phyloP scores from a whole-genome alignment of 2,329 filamentous ascomycete species.

The Blastomyces parvus region DNA sequence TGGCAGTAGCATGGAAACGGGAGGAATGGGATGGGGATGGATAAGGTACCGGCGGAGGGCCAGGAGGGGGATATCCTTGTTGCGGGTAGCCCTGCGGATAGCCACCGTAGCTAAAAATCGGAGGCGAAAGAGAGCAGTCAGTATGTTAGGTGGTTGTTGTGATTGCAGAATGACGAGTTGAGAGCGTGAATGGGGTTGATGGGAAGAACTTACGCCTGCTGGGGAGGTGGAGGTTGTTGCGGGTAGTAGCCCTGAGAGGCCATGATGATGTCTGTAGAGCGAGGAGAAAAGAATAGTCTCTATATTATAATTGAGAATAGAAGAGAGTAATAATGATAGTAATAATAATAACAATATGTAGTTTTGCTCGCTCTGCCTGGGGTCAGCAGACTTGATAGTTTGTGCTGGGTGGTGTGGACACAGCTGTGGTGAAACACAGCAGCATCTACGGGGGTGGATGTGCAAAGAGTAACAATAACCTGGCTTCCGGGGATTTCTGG shows the following conservation, averaged over 20 bases:
- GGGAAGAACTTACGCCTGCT: constrained; percentile 12
- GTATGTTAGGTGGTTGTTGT: not conserved
- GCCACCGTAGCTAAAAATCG: constrained; percentile 11
- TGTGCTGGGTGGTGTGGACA: too few species aligned
- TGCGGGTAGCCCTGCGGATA: constrained; percentile 20
- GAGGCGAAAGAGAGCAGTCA: not conserved
- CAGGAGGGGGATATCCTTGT: constrained; percentile 23
- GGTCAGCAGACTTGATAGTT: too few species aligned
- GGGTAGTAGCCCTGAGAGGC: constrained; percentile 35
- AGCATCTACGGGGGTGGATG: too few species aligned
- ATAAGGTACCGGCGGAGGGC: constrained; percentile 20
- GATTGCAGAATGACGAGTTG: not conserved
- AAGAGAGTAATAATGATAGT: too few species aligned
- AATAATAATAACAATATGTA: too few species aligned
- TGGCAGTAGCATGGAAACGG: not conserved
- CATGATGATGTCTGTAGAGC: constrained; percentile 23
- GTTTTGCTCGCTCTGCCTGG: too few species aligned
- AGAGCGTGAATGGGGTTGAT: too few species aligned
- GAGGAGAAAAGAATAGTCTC: not conserved
- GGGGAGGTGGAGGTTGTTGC: constrained; percentile 15
- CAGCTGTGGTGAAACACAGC: too few species aligned
- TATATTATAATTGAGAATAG: too few species aligned
- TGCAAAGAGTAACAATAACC: too few species aligned
- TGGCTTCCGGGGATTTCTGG: too few species aligned
- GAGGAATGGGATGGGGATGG: not conserved